Conservation (phyloP, 2,329 filamentous ascomycete genomes). For the Aspergillus arachidicola region DNA sequence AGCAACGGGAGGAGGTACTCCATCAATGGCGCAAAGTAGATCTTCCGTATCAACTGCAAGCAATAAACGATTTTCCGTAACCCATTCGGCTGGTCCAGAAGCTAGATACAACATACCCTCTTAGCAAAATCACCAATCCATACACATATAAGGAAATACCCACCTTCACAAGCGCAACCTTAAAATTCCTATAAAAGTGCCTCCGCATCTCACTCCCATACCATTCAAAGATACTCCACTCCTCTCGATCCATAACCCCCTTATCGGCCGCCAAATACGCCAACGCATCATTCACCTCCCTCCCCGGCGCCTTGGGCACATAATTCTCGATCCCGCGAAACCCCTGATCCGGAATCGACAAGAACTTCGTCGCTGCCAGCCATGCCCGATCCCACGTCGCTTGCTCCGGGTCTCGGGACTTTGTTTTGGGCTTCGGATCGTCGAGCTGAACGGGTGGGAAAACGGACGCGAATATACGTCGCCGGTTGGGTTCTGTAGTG, state of each 20-base stretch:
- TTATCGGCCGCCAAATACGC: conserved; percentile 31
- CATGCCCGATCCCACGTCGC: conserved; percentile 44
- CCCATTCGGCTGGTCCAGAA: conserved; percentile 26
- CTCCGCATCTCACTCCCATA: conserved; percentile 47
- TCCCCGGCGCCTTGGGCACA: conserved; percentile 28
- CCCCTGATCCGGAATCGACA: conserved; percentile 40
- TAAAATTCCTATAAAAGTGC: conserved; percentile 46
- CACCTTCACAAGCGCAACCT: conserved; percentile 38
- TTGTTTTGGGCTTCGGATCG: conserved; percentile 31
- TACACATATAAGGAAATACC: background rate
- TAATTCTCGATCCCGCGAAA: conserved; percentile 27
- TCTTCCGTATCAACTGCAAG: conserved; percentile 37
- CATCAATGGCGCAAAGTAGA: conserved; percentile 41
- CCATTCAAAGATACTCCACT: conserved; percentile 43
- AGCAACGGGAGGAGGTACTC: conserved; percentile 37
- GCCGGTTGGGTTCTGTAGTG: conserved; percentile 29
- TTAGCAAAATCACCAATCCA: background rate
- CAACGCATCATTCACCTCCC: conserved; percentile 36
- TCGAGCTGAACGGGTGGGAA: conserved; percentile 44
- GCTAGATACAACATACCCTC: conserved; percentile 18
- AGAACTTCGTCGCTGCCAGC: conserved; percentile 43
- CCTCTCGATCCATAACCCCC: conserved; percentile 17
- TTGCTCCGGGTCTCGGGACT: conserved; percentile 30
- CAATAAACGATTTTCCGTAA: conserved; percentile 38
- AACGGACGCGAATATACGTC: conserved; percentile 48